Percentiles rank a stretch among this genome's conserved stretches.
Conservation (phyloP, 1,139 yeast species). For the Candida labiduridarum region DNA sequence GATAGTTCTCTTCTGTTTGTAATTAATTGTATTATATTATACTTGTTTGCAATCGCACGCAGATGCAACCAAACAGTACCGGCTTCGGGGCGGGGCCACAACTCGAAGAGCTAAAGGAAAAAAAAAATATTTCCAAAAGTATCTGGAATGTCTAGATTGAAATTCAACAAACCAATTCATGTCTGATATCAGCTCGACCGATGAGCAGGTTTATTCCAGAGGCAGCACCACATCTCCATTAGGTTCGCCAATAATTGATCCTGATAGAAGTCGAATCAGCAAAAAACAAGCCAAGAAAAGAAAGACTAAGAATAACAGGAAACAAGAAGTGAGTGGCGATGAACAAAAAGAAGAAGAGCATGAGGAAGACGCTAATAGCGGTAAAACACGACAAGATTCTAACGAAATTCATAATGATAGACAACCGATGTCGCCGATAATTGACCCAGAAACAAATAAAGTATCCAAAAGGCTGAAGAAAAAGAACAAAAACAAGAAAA, state of each 20-base stretch:
- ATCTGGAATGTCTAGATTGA: neutral
- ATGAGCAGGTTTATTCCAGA: neutral
- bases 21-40: neutral
- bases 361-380: neutral
- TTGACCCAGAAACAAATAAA: neutral
- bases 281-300: neutral
- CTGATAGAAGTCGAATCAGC: neutral
- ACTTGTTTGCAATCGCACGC: neutral
- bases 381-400: neutral
- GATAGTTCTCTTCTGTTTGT: neutral
- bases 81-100: no score
- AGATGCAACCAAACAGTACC: no score
- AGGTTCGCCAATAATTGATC: neutral
- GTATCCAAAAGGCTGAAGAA: neutral
- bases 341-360: neutral
- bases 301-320: neutral
- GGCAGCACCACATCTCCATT: neutral
- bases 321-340: neutral
- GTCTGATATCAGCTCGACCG: neutral
- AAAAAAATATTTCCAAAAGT: neutral
- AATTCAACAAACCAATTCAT: neutral
- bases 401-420: no score
- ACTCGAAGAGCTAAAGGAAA: neutral
- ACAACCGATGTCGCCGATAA: neutral
- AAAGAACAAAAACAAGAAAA: conserved; percentile 11